A percentile compares a stretch with the other conserved stretches of the same genome.
Conservation (phyloP, 108 stramenopile species). For the Conticribra weissflogii region DNA sequence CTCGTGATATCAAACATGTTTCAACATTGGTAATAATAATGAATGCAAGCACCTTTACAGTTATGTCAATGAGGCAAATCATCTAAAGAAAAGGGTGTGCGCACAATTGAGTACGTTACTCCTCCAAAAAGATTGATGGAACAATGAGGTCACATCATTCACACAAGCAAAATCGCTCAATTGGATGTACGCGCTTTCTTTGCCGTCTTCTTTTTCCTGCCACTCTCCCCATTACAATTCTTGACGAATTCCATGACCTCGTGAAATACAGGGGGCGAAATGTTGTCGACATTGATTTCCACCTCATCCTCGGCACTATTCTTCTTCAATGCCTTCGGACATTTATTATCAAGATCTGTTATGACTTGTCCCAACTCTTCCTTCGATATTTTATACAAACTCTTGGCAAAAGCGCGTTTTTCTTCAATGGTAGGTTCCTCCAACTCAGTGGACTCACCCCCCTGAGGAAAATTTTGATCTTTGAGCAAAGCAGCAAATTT, state of each 20-base stretch:
- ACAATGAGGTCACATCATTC: too few species aligned
- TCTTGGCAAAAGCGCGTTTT: conserved; percentile 80
- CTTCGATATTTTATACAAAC: conserved; percentile 86
- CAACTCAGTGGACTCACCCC: background rate
- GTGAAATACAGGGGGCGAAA: conserved; percentile 75
- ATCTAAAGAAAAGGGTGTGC: too few species aligned
- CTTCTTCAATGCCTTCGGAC: conserved; percentile 86
- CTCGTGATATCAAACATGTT: too few species aligned
- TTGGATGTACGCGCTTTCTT: conserved; percentile 13
- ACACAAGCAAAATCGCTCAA: too few species aligned
- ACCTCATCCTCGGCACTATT: conserved; percentile 90
- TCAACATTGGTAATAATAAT: too few species aligned
- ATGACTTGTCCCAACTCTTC: conserved; percentile 91
- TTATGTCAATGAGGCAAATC: too few species aligned
- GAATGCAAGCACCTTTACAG: too few species aligned
- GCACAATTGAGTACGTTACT: too few species aligned
- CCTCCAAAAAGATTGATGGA: background rate
- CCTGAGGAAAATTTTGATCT: conserved; percentile 7
- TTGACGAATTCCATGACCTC: conserved; percentile 73
- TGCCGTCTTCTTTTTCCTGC: conserved; percentile 57
- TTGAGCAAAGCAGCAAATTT: conserved; percentile 63
- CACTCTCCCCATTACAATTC: conserved; percentile 29
- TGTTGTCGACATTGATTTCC: conserved; percentile 93
- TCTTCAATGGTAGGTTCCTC: conserved; percentile 82
- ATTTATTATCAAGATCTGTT: conserved; percentile 87